Conservation (phyloP, 352 stramenopile species). For the Globisporangium apiculatum region DNA sequence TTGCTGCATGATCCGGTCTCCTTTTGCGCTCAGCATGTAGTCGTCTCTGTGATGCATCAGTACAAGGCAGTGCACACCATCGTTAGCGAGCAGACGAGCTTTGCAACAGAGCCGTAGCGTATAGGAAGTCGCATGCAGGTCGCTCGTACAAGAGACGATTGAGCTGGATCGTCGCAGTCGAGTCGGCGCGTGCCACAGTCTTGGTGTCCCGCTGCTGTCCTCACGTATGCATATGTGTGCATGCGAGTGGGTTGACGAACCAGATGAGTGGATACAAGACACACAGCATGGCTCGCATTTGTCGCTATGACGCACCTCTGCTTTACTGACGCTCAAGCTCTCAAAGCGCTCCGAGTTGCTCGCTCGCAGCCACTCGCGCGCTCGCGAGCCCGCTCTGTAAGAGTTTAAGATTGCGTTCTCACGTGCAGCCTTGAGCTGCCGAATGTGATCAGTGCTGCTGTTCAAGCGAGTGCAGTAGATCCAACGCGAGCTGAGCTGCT, state of each 20-base stretch:
- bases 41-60: slow-evolving; percentile 22
- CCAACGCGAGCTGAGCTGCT: not conserved
- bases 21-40: slow-evolving; percentile 37
- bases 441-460: slow-evolving; percentile 1
- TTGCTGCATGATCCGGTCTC: slow-evolving; percentile 37
- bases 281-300: not conserved
- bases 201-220: not conserved
- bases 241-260: not conserved
- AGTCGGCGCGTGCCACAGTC: not conserved
- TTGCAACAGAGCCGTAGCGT: not conserved
- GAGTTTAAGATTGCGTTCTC: not conserved
- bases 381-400: not conserved
- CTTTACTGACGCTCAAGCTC: too few relatives aligned
- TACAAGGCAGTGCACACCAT: not conserved
- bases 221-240: not conserved
- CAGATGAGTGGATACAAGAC: not conserved
- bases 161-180: slow-evolving; percentile 20
- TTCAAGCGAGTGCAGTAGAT: not conserved
- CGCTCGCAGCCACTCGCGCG: not conserved
- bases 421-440: not conserved
- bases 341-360: slow-evolving; percentile 3
- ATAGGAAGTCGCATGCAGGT: not conserved
- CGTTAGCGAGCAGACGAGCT: not conserved
- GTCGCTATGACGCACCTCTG: slow-evolving; percentile 3
- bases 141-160: slow-evolving; percentile 31